Evolutionary conservation across 352 stramenopile genomes (phyloP).

Genomic region (Pythium biforme): DNA sequence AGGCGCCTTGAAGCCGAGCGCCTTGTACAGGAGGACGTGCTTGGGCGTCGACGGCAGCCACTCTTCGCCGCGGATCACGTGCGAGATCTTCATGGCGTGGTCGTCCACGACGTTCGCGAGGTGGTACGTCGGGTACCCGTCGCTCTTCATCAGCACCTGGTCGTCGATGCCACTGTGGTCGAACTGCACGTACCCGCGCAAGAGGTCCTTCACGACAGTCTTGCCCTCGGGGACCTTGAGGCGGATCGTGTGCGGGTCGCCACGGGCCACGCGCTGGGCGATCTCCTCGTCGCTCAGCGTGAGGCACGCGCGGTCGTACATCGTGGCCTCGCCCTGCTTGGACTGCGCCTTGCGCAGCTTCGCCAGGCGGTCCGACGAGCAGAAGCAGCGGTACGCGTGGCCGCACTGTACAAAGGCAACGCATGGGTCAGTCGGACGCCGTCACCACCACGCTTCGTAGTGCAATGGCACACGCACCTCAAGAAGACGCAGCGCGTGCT

Average conservation of each 20-base stretch:
- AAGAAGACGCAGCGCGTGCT: slow-evolving; percentile 88
- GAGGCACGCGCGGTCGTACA: slow-evolving; percentile 97
- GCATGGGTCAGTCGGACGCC: not conserved
- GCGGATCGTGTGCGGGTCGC: slow-evolving; percentile 91
- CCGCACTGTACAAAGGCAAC: slow-evolving; percentile 43
- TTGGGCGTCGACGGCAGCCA: slow-evolving; percentile 92
- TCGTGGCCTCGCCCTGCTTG: slow-evolving; percentile 89
- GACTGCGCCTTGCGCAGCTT: slow-evolving; percentile 89
- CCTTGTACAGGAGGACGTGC: slow-evolving; percentile 90
- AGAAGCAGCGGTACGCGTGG: slow-evolving; percentile 98
- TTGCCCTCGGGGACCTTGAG: slow-evolving; percentile 94
- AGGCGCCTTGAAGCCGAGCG: slow-evolving; percentile 71
- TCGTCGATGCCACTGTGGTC: slow-evolving; percentile 89
- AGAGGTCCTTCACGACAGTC: slow-evolving; percentile 94
- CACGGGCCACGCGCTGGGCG: slow-evolving; percentile 80
- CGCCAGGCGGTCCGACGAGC: slow-evolving; percentile 93
- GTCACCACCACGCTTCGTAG: no score
- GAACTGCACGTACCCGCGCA: slow-evolving; percentile 94
- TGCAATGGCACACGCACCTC: slow-evolving; percentile 57
- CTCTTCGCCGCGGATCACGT: slow-evolving; percentile 96
- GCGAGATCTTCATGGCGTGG: slow-evolving; percentile 96
- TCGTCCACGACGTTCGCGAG: slow-evolving; percentile 96
- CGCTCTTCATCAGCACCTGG: slow-evolving; percentile 92
- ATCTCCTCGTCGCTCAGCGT: slow-evolving; percentile 90
- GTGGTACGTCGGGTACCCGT: slow-evolving; percentile 93